phyloP scores from a whole-genome alignment of 306 rosid species.

The barrel medic (Medicago truncatula) region MtrunA17r5.0-ANR NC_053046.1:38072001-38072500 shows the following conservation, averaged over 20 bases:
- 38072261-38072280: not conserved
- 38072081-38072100: no score
- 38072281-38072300: not conserved
- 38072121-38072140: no score
- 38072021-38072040: no score
- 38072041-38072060: no score
- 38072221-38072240: no score
- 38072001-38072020: no score
- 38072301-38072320: not conserved
- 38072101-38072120: no score
- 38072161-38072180: no score
- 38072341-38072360: not conserved
- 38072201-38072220: no score
- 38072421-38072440: not conserved
- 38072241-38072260: not conserved
- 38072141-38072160: no score
- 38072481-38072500: not conserved
- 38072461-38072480: not conserved
- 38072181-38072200: no score
- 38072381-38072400: not conserved
- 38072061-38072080: no score
- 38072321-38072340: not conserved
- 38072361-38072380: not conserved
- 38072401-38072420: not conserved
- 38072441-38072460: not conserved